Conservation (phyloP, 345 rosid genomes). For the Ricinus communis region DNA sequence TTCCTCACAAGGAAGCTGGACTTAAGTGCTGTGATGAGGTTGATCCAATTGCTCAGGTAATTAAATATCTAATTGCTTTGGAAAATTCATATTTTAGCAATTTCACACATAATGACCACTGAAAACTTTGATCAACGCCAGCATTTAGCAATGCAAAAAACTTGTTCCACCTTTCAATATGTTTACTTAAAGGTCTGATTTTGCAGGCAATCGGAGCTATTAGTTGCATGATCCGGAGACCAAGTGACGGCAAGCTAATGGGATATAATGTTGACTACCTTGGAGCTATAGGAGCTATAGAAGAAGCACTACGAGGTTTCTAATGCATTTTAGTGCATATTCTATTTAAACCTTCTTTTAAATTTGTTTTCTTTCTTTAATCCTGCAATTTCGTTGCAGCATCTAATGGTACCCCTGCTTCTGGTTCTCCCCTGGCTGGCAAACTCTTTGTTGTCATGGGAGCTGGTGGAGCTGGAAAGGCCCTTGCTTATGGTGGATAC, state of each 20-base stretch:
- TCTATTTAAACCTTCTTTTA: neutral
- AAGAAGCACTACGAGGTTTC: conserved; percentile 55
- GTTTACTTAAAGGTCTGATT: neutral
- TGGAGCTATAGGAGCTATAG: conserved; percentile 64
- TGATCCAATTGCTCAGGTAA: conserved; percentile 55
- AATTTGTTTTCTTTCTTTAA: neutral
- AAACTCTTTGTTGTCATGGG: conserved; percentile 60
- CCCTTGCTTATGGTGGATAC: conserved; percentile 59
- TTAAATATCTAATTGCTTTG: neutral
- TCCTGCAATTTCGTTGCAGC: conserved; percentile 22
- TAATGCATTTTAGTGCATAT: conserved; percentile 9
- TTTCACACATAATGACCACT: neutral
- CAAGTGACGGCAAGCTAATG: conserved; percentile 47
- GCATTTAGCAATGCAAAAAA: neutral
- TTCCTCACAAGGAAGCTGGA: conserved; percentile 58
- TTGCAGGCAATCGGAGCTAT: conserved; percentile 56
- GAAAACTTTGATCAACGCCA: neutral
- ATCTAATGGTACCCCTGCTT: conserved; percentile 34
- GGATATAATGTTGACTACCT: conserved; percentile 60
- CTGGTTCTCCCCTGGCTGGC: conserved; percentile 57
- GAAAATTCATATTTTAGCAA: neutral
- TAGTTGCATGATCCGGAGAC: conserved; percentile 56
- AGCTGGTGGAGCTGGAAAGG: conserved; percentile 73
- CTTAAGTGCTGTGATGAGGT: conserved; percentile 53
- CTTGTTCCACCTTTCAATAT: neutral